A percentile compares a stretch with the other conserved stretches of the same genome.
phyloP scores from a whole-genome alignment of 2,329 filamentous ascomycete genomes.

The Sporothrix pallida region DNA sequence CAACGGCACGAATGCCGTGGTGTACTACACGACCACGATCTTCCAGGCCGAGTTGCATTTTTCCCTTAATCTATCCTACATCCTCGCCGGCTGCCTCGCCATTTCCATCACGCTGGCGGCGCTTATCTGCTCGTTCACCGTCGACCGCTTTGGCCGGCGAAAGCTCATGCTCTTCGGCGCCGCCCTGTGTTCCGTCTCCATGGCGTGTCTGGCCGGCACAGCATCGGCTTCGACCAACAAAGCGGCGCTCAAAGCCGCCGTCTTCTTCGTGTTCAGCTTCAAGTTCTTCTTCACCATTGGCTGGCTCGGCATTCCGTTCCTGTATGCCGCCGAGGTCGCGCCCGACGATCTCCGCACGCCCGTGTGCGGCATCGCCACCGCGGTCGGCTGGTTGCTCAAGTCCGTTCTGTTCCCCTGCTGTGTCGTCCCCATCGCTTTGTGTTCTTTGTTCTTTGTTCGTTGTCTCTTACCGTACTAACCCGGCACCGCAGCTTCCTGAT shows the following conservation, averaged over 20 bases:
- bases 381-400: slow-evolving; percentile 21
- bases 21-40: slow-evolving; percentile 19
- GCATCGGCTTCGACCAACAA: neutral
- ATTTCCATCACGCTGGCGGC: neutral
- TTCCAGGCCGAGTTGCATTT: slow-evolving; percentile 13
- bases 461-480: too few species aligned
- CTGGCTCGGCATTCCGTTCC: slow-evolving; percentile 37
- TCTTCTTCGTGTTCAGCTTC: slow-evolving; percentile 30
- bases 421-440: too few species aligned
- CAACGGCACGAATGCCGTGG: slow-evolving; percentile 20
- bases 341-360: slow-evolving; percentile 13
- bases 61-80: neutral
- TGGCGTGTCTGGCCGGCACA: slow-evolving; percentile 15
- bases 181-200: neutral
- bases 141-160: slow-evolving; percentile 15
- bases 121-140: slow-evolving; percentile 13
- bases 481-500: neutral
- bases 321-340: slow-evolving; percentile 26
- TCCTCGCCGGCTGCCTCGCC: slow-evolving; percentile 9
- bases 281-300: slow-evolving; percentile 42
- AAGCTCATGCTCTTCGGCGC: slow-evolving; percentile 22
- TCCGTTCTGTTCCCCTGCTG: neutral
- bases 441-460: too few species aligned
- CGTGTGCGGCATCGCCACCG: neutral
- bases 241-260: neutral